phyloP scores from a whole-genome alignment of 768 basidiomycete species.

The Naematelia aurantialba region DNA sequence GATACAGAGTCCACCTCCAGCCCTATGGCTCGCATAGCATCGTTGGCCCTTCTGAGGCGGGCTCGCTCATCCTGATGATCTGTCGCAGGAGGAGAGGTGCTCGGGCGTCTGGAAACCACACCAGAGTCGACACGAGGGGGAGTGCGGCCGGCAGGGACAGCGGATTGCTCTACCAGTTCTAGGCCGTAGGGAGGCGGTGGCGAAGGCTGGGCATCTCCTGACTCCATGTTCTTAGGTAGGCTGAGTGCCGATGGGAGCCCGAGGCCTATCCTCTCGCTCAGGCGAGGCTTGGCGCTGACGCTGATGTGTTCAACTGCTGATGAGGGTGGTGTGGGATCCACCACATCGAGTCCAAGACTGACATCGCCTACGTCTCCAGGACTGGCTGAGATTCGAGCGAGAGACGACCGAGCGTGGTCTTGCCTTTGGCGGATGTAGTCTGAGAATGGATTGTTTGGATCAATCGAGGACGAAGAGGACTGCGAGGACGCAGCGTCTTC shows the following conservation, averaged over 20 bases:
- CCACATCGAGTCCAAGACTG: conserved; percentile 21
- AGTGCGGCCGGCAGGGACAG: not conserved
- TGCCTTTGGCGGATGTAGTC: not conserved
- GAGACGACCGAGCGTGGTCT: conserved; percentile 6
- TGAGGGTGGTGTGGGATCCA: not conserved
- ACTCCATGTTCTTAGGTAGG: not conserved
- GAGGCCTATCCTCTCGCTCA: conserved; percentile 1
- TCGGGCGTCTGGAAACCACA: not conserved
- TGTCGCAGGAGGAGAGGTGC: not conserved
- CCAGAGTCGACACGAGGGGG: not conserved
- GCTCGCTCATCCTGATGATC: conserved; percentile 15
- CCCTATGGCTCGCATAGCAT: conserved; percentile 21
- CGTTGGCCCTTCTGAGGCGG: conserved; percentile 19
- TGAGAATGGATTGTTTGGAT: not conserved
- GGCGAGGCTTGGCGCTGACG: not conserved
- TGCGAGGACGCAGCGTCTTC: not conserved
- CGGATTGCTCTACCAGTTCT: conserved; percentile 6
- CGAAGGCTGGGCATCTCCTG: conserved; percentile 21
- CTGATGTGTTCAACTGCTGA: not conserved
- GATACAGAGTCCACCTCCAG: conserved; percentile 21
- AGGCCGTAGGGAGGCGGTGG: conserved; percentile 43
- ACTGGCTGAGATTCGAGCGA: conserved; percentile 17
- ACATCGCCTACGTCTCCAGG: conserved; percentile 18
- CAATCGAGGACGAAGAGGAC: not conserved
- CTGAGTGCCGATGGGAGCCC: conserved; percentile 4